Base-by-base conservation (phyloP, 768 basidiomycete species). In the Pisolithus orientalis region DNA sequence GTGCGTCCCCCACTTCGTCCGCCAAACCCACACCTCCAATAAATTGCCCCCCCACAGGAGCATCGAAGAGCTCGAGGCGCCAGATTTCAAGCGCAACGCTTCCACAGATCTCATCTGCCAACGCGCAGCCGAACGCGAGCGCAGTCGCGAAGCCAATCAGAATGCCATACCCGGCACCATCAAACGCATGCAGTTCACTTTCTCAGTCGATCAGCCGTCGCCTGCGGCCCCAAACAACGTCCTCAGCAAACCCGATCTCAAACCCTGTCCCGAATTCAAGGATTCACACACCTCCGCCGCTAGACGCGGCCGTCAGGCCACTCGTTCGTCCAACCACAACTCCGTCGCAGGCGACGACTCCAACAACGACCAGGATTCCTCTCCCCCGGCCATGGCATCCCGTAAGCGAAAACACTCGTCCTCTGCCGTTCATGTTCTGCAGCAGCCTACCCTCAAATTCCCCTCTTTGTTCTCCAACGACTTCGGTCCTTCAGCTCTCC, bases 121-220 rank as follows among this genome's bases (percentile, higher is more conserved):
- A 65, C 86, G 88, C 27, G 90, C 90, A 0, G 83, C 73, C 17
- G 90, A 91, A 65, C 84, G 85, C 65, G 90, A 92, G 67, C 87
- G 85, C 65, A 80, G 75, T 62, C 84, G 88, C 50, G 86, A 88
- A 65, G 82, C 80, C 11, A 78, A 74, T 59, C 75, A 79, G 60
- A 79, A 83, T 55, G 75, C 80, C 27, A 72, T 75, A 51, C 82
- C 84, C 6, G 87, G 86, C 13, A 85, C 79, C 47, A 87, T 91
- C 70, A 86, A 89, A 58, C 83, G 89, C 43, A 90, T 91, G 88
- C 90, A 93, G 59, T 92, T 90, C 70, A 92, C 89, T 1, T 92
- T 92, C 68, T 85, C 85, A 58, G 76, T 91, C 58, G 90, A 91
- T 68, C 83, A 85, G 53, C 85, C 84, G 16, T 61, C 72, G 14